Conservation (phyloP, 257 asterid genomes). For the Petunia secreta region DNA sequence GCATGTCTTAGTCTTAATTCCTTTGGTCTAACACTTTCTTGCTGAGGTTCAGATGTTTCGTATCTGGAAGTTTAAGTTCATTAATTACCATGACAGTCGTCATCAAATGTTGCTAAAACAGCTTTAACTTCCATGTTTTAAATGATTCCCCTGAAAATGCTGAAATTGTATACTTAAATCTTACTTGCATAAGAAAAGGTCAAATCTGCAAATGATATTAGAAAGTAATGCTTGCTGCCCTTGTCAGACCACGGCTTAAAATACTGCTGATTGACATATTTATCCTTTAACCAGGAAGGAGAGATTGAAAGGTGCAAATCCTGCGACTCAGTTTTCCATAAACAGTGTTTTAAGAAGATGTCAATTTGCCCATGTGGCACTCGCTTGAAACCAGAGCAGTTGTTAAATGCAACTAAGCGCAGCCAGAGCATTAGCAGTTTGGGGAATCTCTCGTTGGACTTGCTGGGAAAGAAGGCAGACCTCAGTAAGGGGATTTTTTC, state of each 20-base stretch:
- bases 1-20: constrained; percentile 14
- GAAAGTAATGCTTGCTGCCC: too few species aligned
- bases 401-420: constrained; percentile 33
- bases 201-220: not conserved
- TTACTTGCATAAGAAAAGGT: too few species aligned
- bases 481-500: constrained; percentile 54
- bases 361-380: constrained; percentile 70
- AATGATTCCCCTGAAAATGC: not conserved
- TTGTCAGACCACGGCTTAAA: too few species aligned
- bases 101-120: not conserved
- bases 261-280: not conserved
- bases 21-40: not conserved
- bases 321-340: constrained; percentile 69
- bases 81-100: not conserved
- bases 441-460: constrained; percentile 29
- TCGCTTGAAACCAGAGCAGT: constrained; percentile 39
- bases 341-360: constrained; percentile 64
- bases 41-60: not conserved
- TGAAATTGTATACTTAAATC: too few species aligned
- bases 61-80: not conserved
- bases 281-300: constrained; percentile 61
- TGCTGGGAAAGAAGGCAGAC: constrained; percentile 37
- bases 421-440: constrained; percentile 23
- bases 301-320: constrained; percentile 73
- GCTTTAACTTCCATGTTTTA: not conserved